These are phyloP conservation scores for Petrea volubilis DNA, from an alignment of 257 asterid species.

Conservation along the genomic window DNA sequence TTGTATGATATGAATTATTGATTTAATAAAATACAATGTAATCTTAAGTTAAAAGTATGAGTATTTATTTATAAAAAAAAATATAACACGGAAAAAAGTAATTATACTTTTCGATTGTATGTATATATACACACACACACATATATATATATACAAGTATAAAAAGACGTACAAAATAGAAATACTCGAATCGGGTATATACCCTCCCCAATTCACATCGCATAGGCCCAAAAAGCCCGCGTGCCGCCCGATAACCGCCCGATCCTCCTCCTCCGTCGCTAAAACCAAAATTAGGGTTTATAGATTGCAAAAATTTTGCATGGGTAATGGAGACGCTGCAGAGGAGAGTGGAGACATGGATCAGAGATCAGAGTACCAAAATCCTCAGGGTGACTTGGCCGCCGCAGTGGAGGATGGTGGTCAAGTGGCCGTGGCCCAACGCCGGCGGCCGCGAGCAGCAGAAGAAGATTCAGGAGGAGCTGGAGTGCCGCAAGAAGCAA, in stretches of 20 bases:
- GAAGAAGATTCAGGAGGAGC: slow-evolving; percentile 71
- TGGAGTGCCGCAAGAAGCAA: slow-evolving; percentile 73
- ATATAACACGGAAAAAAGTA: no score
- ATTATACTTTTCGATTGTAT: no score
- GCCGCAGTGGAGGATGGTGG: slow-evolving; percentile 75
- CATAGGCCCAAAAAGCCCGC: slow-evolving; percentile 10
- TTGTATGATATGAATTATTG: no score
- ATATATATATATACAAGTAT: no score
- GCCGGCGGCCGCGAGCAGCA: slow-evolving; percentile 61
- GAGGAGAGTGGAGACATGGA: slow-evolving; percentile 86
- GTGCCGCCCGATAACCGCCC: slow-evolving; percentile 31
- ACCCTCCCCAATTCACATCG: slow-evolving; percentile 11
- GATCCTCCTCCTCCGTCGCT: slow-evolving; percentile 18
- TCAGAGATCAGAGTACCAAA: slow-evolving; percentile 80
- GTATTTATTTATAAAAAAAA: no score
- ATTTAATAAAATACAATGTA: no score
- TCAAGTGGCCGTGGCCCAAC: slow-evolving; percentile 88
- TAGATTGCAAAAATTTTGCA: slow-evolving; percentile 36
- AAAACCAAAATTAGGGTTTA: slow-evolving; percentile 42
- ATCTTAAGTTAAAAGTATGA: no score
- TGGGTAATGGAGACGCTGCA: slow-evolving; percentile 72
- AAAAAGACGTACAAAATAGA: not conserved
- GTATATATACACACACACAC: no score
- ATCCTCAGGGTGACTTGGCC: slow-evolving; percentile 77
- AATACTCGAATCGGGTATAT: slow-evolving; percentile 18